phyloP scores from a whole-genome alignment of 768 basidiomycete genomes.

The Holtermannia corniformis region DNA sequence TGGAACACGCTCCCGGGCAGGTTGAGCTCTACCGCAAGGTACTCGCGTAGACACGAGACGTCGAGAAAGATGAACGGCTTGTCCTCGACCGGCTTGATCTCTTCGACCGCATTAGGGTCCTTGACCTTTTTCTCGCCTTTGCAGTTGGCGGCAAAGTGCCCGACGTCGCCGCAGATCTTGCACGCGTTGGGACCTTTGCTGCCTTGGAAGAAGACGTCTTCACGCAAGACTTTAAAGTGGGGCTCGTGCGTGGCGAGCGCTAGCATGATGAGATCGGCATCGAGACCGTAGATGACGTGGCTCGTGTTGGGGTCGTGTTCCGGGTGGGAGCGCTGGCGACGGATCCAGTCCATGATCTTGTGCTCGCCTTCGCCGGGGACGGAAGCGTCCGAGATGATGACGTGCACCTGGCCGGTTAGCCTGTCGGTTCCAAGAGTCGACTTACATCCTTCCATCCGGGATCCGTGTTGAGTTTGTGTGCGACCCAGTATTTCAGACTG shows the following conservation, averaged over 20 bases:
- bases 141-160: constrained; percentile 92
- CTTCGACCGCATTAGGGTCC: constrained; percentile 43
- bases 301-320: constrained; percentile 90
- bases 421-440: constrained; percentile 8
- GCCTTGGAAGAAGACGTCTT: constrained; percentile 91
- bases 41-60: constrained; percentile 88
- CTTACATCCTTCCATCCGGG: constrained; percentile 88
- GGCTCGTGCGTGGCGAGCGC: constrained; percentile 96
- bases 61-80: constrained; percentile 99
- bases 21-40: constrained; percentile 91
- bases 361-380: constrained; percentile 99
- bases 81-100: constrained; percentile 55
- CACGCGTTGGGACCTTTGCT: constrained; percentile 60
- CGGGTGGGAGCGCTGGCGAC: constrained; percentile 73
- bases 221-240: constrained; percentile 91
- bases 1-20: constrained; percentile 66
- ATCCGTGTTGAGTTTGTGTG: constrained; percentile 86
- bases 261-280: constrained; percentile 99
- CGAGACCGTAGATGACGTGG: constrained; percentile 96
- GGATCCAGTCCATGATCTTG: constrained; percentile 98
- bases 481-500: constrained; percentile 92
- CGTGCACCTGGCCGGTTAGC: constrained; percentile 59
- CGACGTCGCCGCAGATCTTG: constrained; percentile 86
- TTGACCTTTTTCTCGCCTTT: constrained; percentile 58
- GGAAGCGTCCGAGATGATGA: constrained; percentile 91